Evolutionary conservation across 2,329 filamentous ascomycete genomes (phyloP), one percentile per base, ranked within the genome.

Genomic region (Scedosporium dehoogii): DNA sequence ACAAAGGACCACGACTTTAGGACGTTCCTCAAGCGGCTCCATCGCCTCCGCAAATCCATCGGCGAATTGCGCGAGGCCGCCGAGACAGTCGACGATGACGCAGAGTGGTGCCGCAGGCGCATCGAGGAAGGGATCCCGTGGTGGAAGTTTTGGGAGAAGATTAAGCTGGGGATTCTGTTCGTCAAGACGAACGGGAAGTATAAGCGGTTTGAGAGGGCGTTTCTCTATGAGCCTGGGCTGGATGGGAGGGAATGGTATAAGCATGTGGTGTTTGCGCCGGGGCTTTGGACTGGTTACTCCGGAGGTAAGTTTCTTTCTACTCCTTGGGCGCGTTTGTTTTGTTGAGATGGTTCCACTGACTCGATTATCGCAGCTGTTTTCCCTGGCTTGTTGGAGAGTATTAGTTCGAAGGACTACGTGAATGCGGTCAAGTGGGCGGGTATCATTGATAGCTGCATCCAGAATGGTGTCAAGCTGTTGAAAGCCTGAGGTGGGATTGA

Each of bases 221-320:
- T 97, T 73, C 69, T 97, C 65, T 88, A 91, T 69, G 75, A 84
- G 4, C 79, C 82, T 3, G 93, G 93, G 0, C 75, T 97, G 21
- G 92, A 96, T 71, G 85, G 85, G 1, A 79, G 93, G 64, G 78
- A 79, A 25, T 97, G 92, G 92, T 97, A 93, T 78, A 97, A 97
- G 77, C 93, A 97, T 70, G 88, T 96, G 2, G 89, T 97, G 1
- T 97, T 96, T 74, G 92, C 92, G 1, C 92, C 92, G 0, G 92
- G 92, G 0, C 73, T 93, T 58, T 96, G 92, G 91, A 96, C 91
- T 0, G 92, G 92, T 0, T 97, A 97, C 73, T 79, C 91, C 0
- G 92, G 92, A 70, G 83, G 85, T 87, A 69, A 74, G 81, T 76
- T 58, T 53, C n/a, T 48, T 25, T 59, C 59, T 46, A 63, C 25